Evolutionary conservation across 495 filamentous ascomycete species (phyloP).

Genomic region (Hypoxylon fragiforme): DNA sequence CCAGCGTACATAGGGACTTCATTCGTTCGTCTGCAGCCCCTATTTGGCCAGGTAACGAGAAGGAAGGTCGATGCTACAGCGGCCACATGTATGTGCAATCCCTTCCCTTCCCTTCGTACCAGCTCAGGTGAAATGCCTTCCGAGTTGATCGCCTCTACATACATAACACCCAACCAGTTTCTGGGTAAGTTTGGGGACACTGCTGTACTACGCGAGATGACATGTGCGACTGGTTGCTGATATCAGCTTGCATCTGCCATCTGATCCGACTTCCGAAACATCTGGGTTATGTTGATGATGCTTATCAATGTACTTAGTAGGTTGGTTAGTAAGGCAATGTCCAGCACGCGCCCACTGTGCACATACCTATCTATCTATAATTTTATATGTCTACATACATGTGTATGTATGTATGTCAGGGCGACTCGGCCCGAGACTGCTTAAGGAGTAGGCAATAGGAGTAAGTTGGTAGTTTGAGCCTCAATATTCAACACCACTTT

Average conservation of each 20-base stretch:
- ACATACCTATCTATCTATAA: too few relatives aligned
- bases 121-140: constrained; percentile 13
- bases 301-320: neutral
- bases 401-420: neutral
- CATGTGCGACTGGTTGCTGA: constrained; percentile 16
- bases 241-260: constrained; percentile 22
- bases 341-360: neutral
- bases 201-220: constrained; percentile 23
- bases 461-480: constrained; percentile 11
- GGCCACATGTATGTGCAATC: constrained; percentile 4
- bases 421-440: constrained; percentile 10
- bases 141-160: constrained; percentile 8
- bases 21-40: constrained; percentile 11
- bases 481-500: constrained; percentile 10
- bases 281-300: constrained; percentile 1
- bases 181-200: constrained; percentile 18
- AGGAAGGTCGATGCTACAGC: constrained; percentile 1
- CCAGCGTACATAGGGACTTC: too few relatives aligned
- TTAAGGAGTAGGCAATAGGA: neutral
- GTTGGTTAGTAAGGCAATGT: neutral
- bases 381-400: too few relatives aligned
- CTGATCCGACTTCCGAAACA: constrained; percentile 19
- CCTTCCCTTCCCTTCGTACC: neutral
- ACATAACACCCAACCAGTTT: constrained; percentile 10
- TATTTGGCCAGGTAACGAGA: constrained; percentile 15